Percentiles rank a stretch among this genome's conserved stretches.
These are phyloP conservation scores for Botrytis aclada DNA, from an alignment of 2,329 filamentous ascomycete species.

Conservation along the genomic window DNA sequence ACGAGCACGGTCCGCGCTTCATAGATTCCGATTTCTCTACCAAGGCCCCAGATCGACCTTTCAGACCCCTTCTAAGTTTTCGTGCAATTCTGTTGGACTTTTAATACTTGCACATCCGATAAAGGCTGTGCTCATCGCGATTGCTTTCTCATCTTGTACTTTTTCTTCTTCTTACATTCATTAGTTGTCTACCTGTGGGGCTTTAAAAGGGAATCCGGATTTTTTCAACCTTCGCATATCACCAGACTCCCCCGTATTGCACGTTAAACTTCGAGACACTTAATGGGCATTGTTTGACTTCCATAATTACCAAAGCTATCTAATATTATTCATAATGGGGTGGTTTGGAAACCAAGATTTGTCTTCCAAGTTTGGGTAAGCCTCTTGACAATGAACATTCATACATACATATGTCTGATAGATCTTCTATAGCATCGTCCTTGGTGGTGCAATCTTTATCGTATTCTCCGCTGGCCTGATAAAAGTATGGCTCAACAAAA, in stretches of 20 bases:
- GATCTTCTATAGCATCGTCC: constrained; percentile 1
- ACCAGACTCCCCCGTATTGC: background rate
- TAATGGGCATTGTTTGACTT: background rate
- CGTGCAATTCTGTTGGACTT: background rate
- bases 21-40: background rate
- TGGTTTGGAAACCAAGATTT: constrained; percentile 16
- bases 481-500: constrained; percentile 15
- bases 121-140: background rate
- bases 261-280: background rate
- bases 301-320: background rate
- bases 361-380: constrained; percentile 17
- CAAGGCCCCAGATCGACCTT: background rate
- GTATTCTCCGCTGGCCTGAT: constrained; percentile 2
- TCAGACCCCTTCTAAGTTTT: background rate
- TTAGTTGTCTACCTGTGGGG: background rate
- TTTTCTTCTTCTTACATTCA: constrained; percentile 2
- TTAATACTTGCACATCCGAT: constrained; percentile 3
- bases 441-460: constrained; percentile 6
- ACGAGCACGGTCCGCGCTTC: background rate
- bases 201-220: background rate
- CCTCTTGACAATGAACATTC: background rate
- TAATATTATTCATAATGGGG: constrained; percentile 20
- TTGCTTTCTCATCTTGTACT: constrained; percentile 3
- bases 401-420: background rate
- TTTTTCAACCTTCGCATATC: background rate